Conservation (phyloP, 148 eudicot species). For the Arctostaphylos glauca region DNA sequence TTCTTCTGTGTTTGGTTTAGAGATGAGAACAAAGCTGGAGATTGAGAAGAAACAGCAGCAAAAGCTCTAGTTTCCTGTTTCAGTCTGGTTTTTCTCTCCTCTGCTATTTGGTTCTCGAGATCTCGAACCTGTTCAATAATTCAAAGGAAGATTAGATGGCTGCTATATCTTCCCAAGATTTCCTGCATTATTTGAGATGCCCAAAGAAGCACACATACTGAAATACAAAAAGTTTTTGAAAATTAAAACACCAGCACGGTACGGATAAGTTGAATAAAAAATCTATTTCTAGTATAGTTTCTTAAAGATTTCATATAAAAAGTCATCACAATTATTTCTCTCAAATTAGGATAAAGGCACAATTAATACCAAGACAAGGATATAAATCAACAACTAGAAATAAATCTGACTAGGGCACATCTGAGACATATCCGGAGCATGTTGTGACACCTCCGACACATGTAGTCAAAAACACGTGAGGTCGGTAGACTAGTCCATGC, state of each 20-base stretch:
- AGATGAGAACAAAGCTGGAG: conserved; percentile 32
- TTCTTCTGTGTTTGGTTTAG: conserved; percentile 43
- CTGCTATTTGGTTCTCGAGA: conserved; percentile 78
- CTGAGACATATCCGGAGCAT: background rate
- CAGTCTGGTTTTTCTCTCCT: conserved; percentile 70
- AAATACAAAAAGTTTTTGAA: background rate
- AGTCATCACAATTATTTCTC: background rate
- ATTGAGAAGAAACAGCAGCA: conserved; percentile 51
- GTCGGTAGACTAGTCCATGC: background rate
- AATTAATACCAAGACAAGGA: too few relatives aligned
- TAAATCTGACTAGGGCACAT: too few relatives aligned
- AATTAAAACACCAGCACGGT: background rate
- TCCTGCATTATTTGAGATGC: background rate
- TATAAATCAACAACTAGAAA: too few relatives aligned
- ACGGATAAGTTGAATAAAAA: background rate
- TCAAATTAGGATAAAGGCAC: background rate
- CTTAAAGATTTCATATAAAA: background rate
- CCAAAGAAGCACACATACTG: background rate
- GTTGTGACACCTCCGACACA: background rate
- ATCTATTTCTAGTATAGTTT: background rate
- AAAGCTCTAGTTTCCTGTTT: conserved; percentile 68
- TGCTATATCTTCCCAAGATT: background rate
- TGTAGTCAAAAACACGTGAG: background rate
- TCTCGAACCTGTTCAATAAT: conserved; percentile 56
- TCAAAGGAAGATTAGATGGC: background rate